Percentiles rank a stretch among this genome's conserved stretches.
These are phyloP conservation scores for Diaporthe amygdali DNA, from an alignment of 2,329 filamentous ascomycete species.

Conservation along the genomic window DNA sequence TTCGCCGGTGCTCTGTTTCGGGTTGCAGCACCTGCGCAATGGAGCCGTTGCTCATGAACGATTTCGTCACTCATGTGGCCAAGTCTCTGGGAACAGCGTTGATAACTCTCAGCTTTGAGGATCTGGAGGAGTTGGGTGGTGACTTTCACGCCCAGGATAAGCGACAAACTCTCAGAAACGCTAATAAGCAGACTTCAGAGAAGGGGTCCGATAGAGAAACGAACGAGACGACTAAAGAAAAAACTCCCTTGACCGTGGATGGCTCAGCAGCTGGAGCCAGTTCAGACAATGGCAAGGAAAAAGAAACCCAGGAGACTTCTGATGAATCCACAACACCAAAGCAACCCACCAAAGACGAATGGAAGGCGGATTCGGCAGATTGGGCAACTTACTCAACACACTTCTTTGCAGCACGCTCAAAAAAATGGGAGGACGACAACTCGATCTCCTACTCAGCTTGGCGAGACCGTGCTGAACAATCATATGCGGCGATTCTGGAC, in stretches of 20 bases:
- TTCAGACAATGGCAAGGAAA: neutral
- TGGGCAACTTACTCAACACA: neutral
- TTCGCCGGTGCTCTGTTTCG: neutral
- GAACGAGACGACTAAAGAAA: neutral
- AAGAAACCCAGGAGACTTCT: neutral
- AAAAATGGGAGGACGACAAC: neutral
- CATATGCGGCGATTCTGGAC: neutral
- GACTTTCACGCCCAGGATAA: neutral
- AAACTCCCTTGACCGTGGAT: no score
- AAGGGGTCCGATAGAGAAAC: neutral
- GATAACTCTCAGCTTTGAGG: neutral
- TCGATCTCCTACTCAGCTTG: neutral
- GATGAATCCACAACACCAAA: neutral
- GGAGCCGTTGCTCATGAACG: neutral
- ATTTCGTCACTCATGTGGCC: neutral
- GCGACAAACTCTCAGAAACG: no score
- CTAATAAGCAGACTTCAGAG: neutral
- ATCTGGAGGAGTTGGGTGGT: neutral
- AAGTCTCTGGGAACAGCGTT: neutral
- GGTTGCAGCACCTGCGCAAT: neutral
- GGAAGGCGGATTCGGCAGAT: neutral
- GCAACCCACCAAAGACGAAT: neutral
- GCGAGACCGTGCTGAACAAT: neutral
- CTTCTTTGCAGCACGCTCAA: neutral
- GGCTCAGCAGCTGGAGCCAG: no score